These are phyloP conservation scores for Oryza officinalis DNA, from an alignment of 176 grass and related monocot species.

Conservation along the genomic window DNA sequence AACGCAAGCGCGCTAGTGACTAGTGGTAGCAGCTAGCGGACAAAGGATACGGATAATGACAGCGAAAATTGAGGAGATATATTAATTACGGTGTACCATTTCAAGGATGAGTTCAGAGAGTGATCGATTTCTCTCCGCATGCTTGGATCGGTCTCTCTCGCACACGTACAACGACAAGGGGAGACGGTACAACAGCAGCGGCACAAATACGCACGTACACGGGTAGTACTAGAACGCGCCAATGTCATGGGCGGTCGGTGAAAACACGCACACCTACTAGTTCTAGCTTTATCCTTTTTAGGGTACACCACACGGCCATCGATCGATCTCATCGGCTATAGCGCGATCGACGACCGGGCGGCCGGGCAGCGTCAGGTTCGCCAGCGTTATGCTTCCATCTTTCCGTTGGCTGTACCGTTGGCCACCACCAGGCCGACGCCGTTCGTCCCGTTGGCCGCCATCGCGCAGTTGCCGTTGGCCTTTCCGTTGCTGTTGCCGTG, in stretches of 20 bases:
- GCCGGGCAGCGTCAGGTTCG: background rate
- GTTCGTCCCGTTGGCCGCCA: constrained; percentile 11
- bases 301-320: background rate
- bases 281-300: constrained; percentile 37
- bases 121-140: background rate
- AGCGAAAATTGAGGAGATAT: background rate
- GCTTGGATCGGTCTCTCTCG: constrained; percentile 3
- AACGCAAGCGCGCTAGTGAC: too few species aligned
- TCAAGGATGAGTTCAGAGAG: constrained; percentile 19
- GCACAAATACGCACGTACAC: background rate
- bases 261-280: constrained; percentile 46
- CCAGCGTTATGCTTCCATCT: constrained; percentile 26
- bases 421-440: background rate
- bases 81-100: constrained; percentile 3
- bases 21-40: background rate
- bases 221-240: background rate
- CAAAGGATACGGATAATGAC: background rate
- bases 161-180: constrained; percentile 15
- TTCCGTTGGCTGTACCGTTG: constrained; percentile 26
- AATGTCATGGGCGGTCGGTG: constrained; percentile 19
- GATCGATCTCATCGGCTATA: background rate
- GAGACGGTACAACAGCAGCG: background rate
- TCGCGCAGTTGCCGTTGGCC: background rate
- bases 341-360: background rate
- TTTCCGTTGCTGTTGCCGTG: background rate